Conservation (phyloP, 208 protist species). For the Hexamita inflata region DNA sequence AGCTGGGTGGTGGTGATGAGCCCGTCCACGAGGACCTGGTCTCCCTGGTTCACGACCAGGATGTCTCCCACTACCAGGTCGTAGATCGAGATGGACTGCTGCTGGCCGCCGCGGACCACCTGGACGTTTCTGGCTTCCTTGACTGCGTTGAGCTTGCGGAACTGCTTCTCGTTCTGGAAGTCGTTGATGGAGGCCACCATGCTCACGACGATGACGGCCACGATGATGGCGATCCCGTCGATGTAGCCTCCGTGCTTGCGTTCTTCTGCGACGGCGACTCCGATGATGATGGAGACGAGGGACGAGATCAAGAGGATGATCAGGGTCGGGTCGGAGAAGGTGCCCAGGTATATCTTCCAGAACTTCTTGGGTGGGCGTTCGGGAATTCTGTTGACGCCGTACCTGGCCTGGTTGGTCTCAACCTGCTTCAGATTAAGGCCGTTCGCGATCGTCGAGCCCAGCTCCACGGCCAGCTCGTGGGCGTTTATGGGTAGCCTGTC, state of each 20-base stretch:
- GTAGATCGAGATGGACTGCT: slow-evolving; percentile 51
- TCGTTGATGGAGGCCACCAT: slow-evolving; percentile 73
- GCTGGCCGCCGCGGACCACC: slow-evolving; percentile 48
- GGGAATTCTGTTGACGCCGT: background rate
- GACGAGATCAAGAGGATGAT: slow-evolving; percentile 70
- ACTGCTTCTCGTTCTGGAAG: slow-evolving; percentile 74
- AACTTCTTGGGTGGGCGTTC: slow-evolving; percentile 54
- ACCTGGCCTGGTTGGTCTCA: no score
- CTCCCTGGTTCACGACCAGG: slow-evolving; percentile 61
- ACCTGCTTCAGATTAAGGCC: no score
- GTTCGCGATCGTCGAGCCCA: no score
- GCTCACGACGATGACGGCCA: slow-evolving; percentile 76
- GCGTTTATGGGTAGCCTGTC: no score
- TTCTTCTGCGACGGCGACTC: slow-evolving; percentile 44
- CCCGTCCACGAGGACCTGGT: slow-evolving; percentile 69
- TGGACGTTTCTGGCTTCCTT: slow-evolving; percentile 59
- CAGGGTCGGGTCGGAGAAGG: slow-evolving; percentile 65
- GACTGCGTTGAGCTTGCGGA: slow-evolving; percentile 69
- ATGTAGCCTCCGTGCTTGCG: no score
- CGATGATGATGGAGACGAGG: slow-evolving; percentile 65
- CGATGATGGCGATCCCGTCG: slow-evolving; percentile 79
- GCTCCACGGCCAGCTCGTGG: no score
- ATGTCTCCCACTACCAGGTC: slow-evolving; percentile 65
- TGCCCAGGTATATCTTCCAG: slow-evolving; percentile 57
- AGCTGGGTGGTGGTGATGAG: slow-evolving; percentile 58